These are phyloP conservation scores for Apiospora pterosperma DNA, from an alignment of 2,329 filamentous ascomycete genomes.

Conservation along the genomic window DNA sequence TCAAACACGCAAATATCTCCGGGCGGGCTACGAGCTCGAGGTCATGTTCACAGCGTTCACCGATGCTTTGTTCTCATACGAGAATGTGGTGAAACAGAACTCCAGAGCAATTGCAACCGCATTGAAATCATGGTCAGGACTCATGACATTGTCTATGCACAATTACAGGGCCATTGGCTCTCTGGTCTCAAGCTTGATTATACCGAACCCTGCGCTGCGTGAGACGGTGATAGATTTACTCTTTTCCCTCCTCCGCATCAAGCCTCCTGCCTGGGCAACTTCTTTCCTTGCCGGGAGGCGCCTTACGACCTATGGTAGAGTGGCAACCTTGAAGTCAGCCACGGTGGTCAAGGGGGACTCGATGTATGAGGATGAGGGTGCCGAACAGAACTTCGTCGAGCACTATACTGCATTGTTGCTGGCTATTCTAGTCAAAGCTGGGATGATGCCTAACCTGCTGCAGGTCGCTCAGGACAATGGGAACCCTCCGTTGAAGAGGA, in stretches of 20 bases:
- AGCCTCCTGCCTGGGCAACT: slow-evolving; percentile 89
- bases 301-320: slow-evolving; percentile 93
- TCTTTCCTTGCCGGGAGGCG: slow-evolving; percentile 91
- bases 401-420: slow-evolving; percentile 91
- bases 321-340: slow-evolving; percentile 71
- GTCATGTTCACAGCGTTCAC: slow-evolving; percentile 90
- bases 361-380: slow-evolving; percentile 61
- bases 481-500: slow-evolving; percentile 71
- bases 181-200: slow-evolving; percentile 61
- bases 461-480: slow-evolving; percentile 66
- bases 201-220: slow-evolving; percentile 52
- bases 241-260: slow-evolving; percentile 79
- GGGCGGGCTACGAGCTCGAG: slow-evolving; percentile 85
- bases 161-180: slow-evolving; percentile 82
- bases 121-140: slow-evolving; percentile 88
- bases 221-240: slow-evolving; percentile 87
- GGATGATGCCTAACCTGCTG: slow-evolving; percentile 61
- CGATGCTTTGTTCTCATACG: slow-evolving; percentile 65
- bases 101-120: slow-evolving; percentile 89
- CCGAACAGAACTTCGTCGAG: slow-evolving; percentile 81
- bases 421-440: slow-evolving; percentile 79
- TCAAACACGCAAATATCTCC: slow-evolving; percentile 74
- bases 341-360: slow-evolving; percentile 47
- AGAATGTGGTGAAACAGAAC: slow-evolving; percentile 72
- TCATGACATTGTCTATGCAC: slow-evolving; percentile 85